Conservation (phyloP, 192 early-diverging fungal species). For the Mortierella alpina region DNA sequence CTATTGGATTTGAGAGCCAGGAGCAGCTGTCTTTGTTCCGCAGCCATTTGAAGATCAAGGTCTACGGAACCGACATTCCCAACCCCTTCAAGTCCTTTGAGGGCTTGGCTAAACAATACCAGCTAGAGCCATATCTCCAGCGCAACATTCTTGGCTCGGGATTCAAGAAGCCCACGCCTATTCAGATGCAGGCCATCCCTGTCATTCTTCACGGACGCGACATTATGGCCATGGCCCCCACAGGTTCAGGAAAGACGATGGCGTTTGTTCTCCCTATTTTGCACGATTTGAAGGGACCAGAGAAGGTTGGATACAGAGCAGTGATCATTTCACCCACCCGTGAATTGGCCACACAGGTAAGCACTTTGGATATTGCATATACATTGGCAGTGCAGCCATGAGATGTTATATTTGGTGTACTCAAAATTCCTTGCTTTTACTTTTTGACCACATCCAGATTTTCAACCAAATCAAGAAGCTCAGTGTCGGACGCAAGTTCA, state of each 20-base stretch:
- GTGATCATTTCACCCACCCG: conserved; percentile 94
- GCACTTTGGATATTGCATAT: not conserved
- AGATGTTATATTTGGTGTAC: not conserved
- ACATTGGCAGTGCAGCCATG: too few species aligned
- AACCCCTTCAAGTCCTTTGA: conserved; percentile 85
- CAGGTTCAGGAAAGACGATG: conserved; percentile 98
- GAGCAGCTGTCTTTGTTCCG: conserved; percentile 72
- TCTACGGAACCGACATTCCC: conserved; percentile 89
- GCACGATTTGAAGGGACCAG: conserved; percentile 81
- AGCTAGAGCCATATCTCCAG: conserved; percentile 75
- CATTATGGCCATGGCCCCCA: conserved; percentile 95
- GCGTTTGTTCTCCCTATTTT: conserved; percentile 94
- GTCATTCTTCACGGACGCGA: conserved; percentile 92
- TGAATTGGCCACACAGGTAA: conserved; percentile 87
- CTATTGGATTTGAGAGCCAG: conserved; percentile 24
- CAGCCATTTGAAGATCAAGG: conserved; percentile 80
- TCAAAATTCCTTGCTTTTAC: not conserved
- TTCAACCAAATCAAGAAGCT: conserved; percentile 84
- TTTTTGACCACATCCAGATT: conserved; percentile 70
- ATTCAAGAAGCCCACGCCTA: conserved; percentile 85
- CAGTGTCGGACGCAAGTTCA: conserved; percentile 80
- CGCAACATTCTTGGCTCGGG: conserved; percentile 76
- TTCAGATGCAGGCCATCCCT: conserved; percentile 95
- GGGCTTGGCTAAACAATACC: conserved; percentile 78
- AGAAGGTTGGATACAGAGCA: conserved; percentile 87